Conservation (phyloP, 371 early-diverging fungal genomes). For the Actinomortierella ambigua region DNA sequence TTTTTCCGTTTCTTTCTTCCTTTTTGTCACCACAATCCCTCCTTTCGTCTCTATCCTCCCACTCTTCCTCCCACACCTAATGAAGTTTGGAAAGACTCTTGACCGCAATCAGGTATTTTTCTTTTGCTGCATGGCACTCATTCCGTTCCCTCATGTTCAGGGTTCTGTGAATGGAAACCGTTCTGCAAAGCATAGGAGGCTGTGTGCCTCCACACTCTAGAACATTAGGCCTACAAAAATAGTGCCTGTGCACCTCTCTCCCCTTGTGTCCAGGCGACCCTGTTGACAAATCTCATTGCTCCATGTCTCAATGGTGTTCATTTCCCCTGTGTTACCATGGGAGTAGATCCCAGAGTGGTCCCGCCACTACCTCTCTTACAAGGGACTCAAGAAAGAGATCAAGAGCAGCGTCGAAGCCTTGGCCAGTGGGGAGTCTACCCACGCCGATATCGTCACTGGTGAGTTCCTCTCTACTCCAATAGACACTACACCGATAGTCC, state of each 20-base stretch:
- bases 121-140: background rate
- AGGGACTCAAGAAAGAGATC: slow-evolving; percentile 68
- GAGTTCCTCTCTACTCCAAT: slow-evolving; percentile 7
- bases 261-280: background rate
- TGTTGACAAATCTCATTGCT: background rate
- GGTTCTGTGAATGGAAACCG: background rate
- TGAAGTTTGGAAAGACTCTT: slow-evolving; percentile 79
- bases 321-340: background rate
- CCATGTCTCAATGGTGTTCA: background rate
- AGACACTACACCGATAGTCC: background rate
- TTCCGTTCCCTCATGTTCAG: background rate
- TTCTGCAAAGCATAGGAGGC: background rate
- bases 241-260: background rate
- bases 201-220: background rate
- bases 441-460: slow-evolving; percentile 50
- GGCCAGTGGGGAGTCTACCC: slow-evolving; percentile 37
- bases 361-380: slow-evolving; percentile 68
- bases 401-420: slow-evolving; percentile 53
- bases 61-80: slow-evolving; percentile 13
- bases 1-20: background rate
- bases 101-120: slow-evolving; percentile 55
- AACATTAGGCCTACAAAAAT: background rate
- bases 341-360: slow-evolving; percentile 68
- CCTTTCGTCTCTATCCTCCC: slow-evolving; percentile 5
- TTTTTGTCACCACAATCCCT: background rate